These are phyloP conservation scores for Skeletonema potamos DNA, from an alignment of 108 stramenopile genomes.

Conservation along the genomic window DNA sequence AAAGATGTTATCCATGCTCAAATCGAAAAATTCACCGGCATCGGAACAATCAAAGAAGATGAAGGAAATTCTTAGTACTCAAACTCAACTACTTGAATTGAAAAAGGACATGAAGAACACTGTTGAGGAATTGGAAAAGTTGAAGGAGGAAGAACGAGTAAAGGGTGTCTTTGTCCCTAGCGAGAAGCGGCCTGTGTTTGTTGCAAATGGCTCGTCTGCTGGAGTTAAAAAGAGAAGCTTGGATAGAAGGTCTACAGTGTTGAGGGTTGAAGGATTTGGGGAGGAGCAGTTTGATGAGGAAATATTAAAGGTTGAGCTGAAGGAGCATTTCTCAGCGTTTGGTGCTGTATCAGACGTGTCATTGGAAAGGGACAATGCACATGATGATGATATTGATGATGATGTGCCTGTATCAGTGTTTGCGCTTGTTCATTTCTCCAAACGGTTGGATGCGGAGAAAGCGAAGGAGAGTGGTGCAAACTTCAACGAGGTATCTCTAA, in stretches of 20 bases:
- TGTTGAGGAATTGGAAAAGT: slow-evolving; percentile 18
- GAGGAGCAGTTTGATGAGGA: neutral
- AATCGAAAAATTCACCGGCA: slow-evolving; percentile 11
- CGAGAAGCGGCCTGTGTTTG: slow-evolving; percentile 20
- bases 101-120: slow-evolving; percentile 28
- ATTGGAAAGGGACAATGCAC: neutral
- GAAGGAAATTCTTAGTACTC: slow-evolving; percentile 30
- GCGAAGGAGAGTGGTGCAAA: slow-evolving; percentile 13
- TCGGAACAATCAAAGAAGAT: slow-evolving; percentile 36
- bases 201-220: neutral
- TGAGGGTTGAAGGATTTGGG: slow-evolving; percentile 33
- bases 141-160: slow-evolving; percentile 20
- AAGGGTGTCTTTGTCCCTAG: slow-evolving; percentile 9
- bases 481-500: slow-evolving; percentile 14
- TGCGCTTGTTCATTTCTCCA: slow-evolving; percentile 22
- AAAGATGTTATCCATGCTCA: slow-evolving; percentile 25
- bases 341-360: slow-evolving; percentile 17
- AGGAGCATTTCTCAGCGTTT: slow-evolving; percentile 20
- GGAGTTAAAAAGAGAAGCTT: slow-evolving; percentile 20
- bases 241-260: slow-evolving; percentile 31
- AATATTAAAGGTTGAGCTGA: slow-evolving; percentile 2
- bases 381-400: neutral
- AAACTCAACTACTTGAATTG: slow-evolving; percentile 32
- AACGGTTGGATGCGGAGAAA: slow-evolving; percentile 27
- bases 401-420: neutral